Percentiles rank a stretch among this genome's conserved stretches.
Conservation (phyloP, 495 filamentous ascomycete genomes). For the Neurospora sp. region DNA sequence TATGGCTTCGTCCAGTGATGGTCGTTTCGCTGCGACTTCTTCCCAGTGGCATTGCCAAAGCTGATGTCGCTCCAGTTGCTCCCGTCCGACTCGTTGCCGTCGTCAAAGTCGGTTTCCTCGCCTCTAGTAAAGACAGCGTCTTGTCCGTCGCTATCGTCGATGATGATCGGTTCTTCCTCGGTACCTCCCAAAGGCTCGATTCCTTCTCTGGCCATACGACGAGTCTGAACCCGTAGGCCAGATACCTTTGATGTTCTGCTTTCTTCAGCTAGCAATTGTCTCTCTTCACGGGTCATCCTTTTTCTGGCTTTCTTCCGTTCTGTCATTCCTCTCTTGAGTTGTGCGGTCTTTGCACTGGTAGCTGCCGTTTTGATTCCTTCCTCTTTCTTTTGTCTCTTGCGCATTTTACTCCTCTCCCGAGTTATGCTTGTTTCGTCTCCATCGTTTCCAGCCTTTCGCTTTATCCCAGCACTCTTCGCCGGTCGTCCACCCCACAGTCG, state of each 20-base stretch:
- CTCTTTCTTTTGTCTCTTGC: background rate
- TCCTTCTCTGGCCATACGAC: background rate
- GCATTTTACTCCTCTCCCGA: background rate
- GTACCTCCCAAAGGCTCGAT: background rate
- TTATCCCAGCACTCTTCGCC: background rate
- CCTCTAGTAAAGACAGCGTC: slow-evolving; percentile 2
- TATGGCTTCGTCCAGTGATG: background rate
- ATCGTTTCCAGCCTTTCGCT: background rate
- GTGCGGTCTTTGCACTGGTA: background rate
- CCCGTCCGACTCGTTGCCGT: slow-evolving; percentile 7
- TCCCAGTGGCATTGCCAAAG: background rate
- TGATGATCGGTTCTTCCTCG: slow-evolving; percentile 1
- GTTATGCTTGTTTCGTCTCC: background rate
- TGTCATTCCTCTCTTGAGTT: background rate
- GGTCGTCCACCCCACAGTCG: slow-evolving; percentile 11
- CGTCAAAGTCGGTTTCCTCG: slow-evolving; percentile 2
- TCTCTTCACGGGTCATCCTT: no score
- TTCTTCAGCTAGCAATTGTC: background rate
- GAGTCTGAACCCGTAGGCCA: background rate
- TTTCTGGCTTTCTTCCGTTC: background rate
- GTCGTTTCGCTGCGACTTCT: background rate
- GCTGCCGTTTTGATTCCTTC: background rate
- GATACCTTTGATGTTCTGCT: background rate
- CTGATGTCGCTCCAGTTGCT: background rate
- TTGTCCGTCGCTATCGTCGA: slow-evolving; percentile 1